Evolutionary conservation across 305 asterid species (phyloP).

Genomic region (Salvia sclarea): DNA sequence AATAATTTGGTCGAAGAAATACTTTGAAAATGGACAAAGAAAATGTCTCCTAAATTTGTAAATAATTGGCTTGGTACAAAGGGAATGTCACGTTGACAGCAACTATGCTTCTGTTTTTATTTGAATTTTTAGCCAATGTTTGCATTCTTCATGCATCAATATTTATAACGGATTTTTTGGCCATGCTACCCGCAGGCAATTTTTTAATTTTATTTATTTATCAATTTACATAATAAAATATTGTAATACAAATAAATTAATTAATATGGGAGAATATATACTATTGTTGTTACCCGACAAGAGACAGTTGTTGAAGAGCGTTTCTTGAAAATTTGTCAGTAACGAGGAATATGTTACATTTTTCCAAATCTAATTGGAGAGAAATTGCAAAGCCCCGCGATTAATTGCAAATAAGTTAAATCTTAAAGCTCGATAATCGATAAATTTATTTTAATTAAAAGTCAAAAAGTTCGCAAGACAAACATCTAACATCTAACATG

Average conservation of each 20-base stretch:
- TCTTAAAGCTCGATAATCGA: constrained; percentile 33
- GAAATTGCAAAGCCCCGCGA: not conserved
- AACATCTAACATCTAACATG: constrained; percentile 47
- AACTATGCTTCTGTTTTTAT: not conserved
- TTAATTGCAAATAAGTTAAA: not conserved
- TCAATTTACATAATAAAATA: too few species aligned
- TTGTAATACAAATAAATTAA: not conserved
- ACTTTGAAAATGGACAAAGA: constrained; percentile 27
- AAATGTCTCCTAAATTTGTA: constrained; percentile 27
- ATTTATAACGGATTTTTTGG: too few species aligned
- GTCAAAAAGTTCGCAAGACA: constrained; percentile 57
- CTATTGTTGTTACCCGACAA: too few species aligned
- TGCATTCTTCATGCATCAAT: too few species aligned
- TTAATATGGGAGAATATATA: too few species aligned
- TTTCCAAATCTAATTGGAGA: not conserved
- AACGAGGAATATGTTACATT: not conserved
- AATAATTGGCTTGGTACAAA: constrained; percentile 30
- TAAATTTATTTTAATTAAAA: constrained; percentile 30
- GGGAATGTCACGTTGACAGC: constrained; percentile 20
- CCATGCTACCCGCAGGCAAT: too few species aligned
- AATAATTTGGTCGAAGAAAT: constrained; percentile 39
- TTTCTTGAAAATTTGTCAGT: constrained; percentile 13
- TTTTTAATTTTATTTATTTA: too few species aligned
- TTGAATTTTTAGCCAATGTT: too few species aligned
- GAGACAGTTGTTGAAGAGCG: not conserved